Base-by-base conservation (phyloP, 345 rosid species). In the Syzygium grande region DNA sequence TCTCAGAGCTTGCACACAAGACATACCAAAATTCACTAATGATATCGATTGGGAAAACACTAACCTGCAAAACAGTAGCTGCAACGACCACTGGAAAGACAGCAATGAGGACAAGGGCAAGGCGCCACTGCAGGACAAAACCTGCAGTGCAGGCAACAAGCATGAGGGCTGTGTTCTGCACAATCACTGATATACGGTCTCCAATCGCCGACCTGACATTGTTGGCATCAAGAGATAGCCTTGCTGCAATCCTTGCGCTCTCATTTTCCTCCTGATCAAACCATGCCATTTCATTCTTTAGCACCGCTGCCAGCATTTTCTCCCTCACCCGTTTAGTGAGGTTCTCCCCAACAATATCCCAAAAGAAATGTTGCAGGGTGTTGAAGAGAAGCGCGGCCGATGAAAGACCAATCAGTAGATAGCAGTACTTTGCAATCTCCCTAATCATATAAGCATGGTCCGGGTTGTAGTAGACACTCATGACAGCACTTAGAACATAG, bases 321-420 rank as follows among this genome's bases (percentile, higher is more conserved):
- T 97, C 99, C 79, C 99, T 93, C 86, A 97, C 99, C 51, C 99
- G 94, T 89, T 97, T 97, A 5, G 99, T 97, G 49, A 97, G 98
- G 89, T 97, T 97, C 92, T 97, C 99, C 22, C 99, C 99, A 51
- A 97, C 99, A 25, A 97, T 95, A 87, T 97, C 99, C 99, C 99
- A 97, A 89, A 97, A 97, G 87, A 90, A 96, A 93, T 97, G 99
- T 92, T 97, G 99, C 11, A 97, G 92, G 27, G 99, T 95, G 93
- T 97, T 96, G 91, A 97, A 97, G 88, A 97, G 88, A 87, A 97
- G 95, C 4, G 98, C 99, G 5, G 99, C 98, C 2, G 99, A 97
- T 56, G 99, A 97, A 38, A 97, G 97, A 55, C 99, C 99, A 80
- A 97, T 97, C 46, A 97, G 89, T 85, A 97, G 90, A 89, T 97